Base-by-base conservation (phyloP, 2,329 filamentous ascomycete species). In the Pyricularia pennisetigena region DNA sequence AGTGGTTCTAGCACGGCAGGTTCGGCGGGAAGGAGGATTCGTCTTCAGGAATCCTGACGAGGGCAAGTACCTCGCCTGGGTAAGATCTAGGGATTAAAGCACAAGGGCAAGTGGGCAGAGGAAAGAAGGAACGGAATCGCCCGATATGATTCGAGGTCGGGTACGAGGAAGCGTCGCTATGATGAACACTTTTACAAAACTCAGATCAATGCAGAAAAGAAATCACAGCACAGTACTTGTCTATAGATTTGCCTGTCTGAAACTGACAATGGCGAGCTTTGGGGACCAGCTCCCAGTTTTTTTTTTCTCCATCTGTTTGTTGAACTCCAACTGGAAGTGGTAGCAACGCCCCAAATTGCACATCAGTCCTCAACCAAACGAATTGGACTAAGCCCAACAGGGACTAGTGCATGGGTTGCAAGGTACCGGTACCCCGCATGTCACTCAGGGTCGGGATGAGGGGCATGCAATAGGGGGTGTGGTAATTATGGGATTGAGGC, bases 321-420 rank as follows among this genome's bases (percentile, higher is more conserved):
- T 67, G 66, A 67, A 67, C 57, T 30, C 28, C 30, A 64, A 67
- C 30, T 67, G 35, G 49, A 24, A 35, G n/a, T 24, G 59, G 59
- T 35, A 67, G 29, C 57, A 41, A 64, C 66, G 30, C 66, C 66
- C 66, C 59, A 64, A 67, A 64, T 61, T 64, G 59, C 26, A 16
- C 57, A 71, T 70, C 73, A 71, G 74, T 78, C 72, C 80, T 82
- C 80, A 82, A 82, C 80, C 79, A 82, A 80, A 80, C 79, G 75
- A 61, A 54, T 24, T 9, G 64, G 65, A 68, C 78, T 78, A 79
- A 69, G 7, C 77, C 74, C 54, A 68, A 73, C 14, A 4, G 3
- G 66, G 32, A 8, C 10, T 28, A 49, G 66, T 12, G 28, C 35
- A 35, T 23, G 12, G 16, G 32, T 20, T 9, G 63, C 59, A 20